Base-by-base conservation (phyloP, 2,329 filamentous ascomycete genomes). In the Phialemoniopsis sp. region DNA sequence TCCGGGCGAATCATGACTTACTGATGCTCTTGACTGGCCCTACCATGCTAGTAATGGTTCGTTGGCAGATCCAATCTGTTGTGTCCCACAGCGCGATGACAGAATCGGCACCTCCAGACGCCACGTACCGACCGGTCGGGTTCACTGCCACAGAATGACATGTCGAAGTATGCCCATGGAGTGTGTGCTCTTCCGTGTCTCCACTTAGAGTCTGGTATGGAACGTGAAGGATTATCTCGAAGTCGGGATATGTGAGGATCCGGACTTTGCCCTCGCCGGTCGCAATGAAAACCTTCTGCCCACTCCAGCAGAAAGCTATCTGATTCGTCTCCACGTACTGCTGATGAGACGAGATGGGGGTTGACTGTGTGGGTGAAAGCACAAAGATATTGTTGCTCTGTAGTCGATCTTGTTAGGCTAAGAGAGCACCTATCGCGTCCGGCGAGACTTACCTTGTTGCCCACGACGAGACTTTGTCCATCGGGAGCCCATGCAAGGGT, bases 71-170 rank as follows among this genome's bases (percentile, higher is more conserved):
- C 84, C 85, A 89, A 48, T 87, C 81, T 31, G 73, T 72, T 4
- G 86, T 89, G 52, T 90, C 85, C 82, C 86, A 91, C 4, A 91
- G 67, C 5, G 82, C 73, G 48, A 90, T 84, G 37, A 88, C 75
- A 2, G 83, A 85, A 53, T 91, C 87, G 9, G 81, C 80, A 9
- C 85, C 85, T 21, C 86, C 87, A 0, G 85, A 85, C 1, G 87
- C 87, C 33, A 91, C 68, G 54, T 82, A 85, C 32, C 80, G 72
- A 31, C 81, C 86, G 33, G 77, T 80, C 1, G 87, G 85, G 46
- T 86, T 85, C 51, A 89, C 65, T 45, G 82, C 82, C 12, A 80
- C 73, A 8, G 79, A 75, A 45, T 86, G 70, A 52, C 84, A 88
- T 5, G 83, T 78, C 4, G 82, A 85, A 3, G 85, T 88, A 57